These are phyloP conservation scores for Salix purpurea DNA, from an alignment of 345 rosid genomes.

Conservation along the genomic window DNA sequence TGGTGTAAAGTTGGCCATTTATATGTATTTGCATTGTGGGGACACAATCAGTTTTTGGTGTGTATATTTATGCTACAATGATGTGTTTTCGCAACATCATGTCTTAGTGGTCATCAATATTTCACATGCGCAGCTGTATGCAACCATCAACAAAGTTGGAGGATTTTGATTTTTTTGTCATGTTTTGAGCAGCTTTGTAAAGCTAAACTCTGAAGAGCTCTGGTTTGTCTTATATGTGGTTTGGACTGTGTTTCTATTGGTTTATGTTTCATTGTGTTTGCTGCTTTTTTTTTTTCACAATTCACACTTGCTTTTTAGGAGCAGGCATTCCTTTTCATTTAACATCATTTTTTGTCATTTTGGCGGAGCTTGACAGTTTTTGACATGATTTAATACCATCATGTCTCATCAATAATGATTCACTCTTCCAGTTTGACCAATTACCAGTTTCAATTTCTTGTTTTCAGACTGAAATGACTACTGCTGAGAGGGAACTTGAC, in stretches of 20 bases:
- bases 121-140: background rate
- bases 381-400: background rate
- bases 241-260: too few relatives aligned
- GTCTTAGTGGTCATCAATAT: background rate
- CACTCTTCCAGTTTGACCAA: background rate
- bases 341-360: too few relatives aligned
- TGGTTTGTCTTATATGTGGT: too few relatives aligned
- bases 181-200: too few relatives aligned
- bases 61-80: background rate
- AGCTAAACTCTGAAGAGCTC: too few relatives aligned
- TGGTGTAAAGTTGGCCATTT: background rate
- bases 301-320: too few relatives aligned
- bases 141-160: background rate
- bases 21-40: background rate
- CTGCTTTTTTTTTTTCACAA: too few relatives aligned
- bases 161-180: background rate
- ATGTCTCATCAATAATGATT: background rate
- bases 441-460: background rate
- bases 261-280: too few relatives aligned
- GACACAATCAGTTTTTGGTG: background rate
- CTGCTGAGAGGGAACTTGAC: constrained; percentile 99
- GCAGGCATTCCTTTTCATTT: too few relatives aligned
- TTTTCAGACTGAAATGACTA: constrained; percentile 95
- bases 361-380: background rate
- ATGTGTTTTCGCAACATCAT: background rate